Evolutionary conservation across 306 rosid genomes (phyloP).

Genomic region (Corylus americana): DNA sequence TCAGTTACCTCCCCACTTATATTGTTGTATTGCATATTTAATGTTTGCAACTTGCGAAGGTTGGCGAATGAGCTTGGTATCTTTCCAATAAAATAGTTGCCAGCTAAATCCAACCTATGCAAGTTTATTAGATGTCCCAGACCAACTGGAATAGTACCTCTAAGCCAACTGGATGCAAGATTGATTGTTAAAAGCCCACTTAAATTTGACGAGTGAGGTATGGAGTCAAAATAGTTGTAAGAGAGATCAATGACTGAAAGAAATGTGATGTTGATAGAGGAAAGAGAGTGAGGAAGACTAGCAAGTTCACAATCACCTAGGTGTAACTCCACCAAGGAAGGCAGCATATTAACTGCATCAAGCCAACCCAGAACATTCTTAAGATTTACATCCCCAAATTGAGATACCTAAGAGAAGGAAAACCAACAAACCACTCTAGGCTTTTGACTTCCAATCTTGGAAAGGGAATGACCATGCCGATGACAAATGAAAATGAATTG

Average conservation of each 20-base stretch:
- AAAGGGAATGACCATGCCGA: too few relatives aligned
- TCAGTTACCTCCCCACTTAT: too few relatives aligned
- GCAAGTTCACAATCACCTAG: too few relatives aligned
- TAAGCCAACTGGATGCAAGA: neutral
- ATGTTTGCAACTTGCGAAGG: too few relatives aligned
- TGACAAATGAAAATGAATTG: too few relatives aligned
- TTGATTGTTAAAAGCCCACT: neutral
- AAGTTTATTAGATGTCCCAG: too few relatives aligned
- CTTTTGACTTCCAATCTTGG: neutral
- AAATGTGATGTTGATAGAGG: neutral
- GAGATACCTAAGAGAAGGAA: neutral
- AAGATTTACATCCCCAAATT: neutral
- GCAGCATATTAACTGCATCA: neutral
- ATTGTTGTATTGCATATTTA: too few relatives aligned
- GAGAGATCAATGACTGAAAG: neutral
- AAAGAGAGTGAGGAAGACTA: neutral
- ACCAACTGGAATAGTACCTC: too few relatives aligned
- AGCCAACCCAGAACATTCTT: neutral
- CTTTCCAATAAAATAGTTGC: too few relatives aligned
- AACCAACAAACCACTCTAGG: neutral
- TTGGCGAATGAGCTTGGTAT: too few relatives aligned
- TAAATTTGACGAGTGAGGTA: neutral
- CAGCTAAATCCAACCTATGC: too few relatives aligned
- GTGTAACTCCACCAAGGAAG: neutral
- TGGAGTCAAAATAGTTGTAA: accelerated